Evolutionary conservation across 2,329 filamentous ascomycete species (phyloP).

Genomic region (Xylaria arbuscula): DNA sequence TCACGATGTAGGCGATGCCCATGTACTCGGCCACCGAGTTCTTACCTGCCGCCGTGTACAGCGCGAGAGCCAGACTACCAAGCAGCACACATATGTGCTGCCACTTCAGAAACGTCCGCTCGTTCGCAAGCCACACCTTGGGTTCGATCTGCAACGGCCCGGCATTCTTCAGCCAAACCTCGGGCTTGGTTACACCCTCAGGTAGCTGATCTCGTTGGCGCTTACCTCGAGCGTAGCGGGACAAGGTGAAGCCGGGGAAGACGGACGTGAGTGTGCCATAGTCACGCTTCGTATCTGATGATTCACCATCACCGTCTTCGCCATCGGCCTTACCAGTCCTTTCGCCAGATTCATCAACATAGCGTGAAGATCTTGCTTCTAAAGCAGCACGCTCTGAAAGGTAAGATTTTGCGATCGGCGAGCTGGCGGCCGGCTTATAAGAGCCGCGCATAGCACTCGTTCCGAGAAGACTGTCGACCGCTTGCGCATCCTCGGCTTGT

Average conservation of each 20-base stretch:
- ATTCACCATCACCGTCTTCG: conserved; percentile 51
- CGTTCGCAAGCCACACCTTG: conserved; percentile 98
- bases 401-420: conserved; percentile 75
- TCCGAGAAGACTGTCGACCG: conserved; percentile 87
- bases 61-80: conserved; percentile 81
- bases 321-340: conserved; percentile 44
- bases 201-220: conserved; percentile 71
- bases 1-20: conserved; percentile 83
- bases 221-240: conserved; percentile 74
- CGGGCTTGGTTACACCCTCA: conserved; percentile 87
- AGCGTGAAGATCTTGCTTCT: conserved; percentile 52
- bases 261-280: conserved; percentile 74
- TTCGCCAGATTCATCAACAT: conserved; percentile 42
- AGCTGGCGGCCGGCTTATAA: conserved; percentile 72
- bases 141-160: conserved; percentile 93
- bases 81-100: conserved; percentile 93
- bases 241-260: conserved; percentile 84
- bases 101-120: conserved; percentile 98
- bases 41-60: conserved; percentile 88
- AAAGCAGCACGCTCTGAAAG: conserved; percentile 66
- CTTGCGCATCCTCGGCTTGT: conserved; percentile 85
- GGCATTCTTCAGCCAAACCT: conserved; percentile 91
- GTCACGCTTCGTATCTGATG: conserved; percentile 46
- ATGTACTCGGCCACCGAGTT: conserved; percentile 81
- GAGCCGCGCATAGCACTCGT: conserved; percentile 57